Base-by-base conservation (phyloP, 129 eudicot genomes). In the Erigeron canadensis region DNA sequence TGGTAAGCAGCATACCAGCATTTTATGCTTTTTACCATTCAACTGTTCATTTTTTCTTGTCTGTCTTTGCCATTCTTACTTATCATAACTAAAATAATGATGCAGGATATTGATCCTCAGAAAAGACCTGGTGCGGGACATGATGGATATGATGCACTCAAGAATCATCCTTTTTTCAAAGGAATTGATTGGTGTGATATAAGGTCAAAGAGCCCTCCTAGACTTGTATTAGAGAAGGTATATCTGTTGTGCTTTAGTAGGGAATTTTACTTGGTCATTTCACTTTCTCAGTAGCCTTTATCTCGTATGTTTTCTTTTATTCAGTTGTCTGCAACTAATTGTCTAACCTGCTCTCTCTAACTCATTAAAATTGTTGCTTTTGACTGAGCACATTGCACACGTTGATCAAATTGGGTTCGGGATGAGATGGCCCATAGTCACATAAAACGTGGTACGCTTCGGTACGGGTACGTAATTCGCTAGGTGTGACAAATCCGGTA, bases 41-140 rank as follows among this genome's bases (percentile, higher is more conserved):
- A 46, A 57, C 8, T 17, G 19, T 10, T 46, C 0, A 45, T 7
- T 65, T 53, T 13, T 53, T 13, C 6, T 37, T 65, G n/a, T 38
- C 43, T 34, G 42, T 65, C 46, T 61, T 61, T 51, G 41, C 55
- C 64, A 17, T 54, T 42, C n/a, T 19, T 15, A n/a, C 51, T 19
- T 38, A 70, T 50, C 57, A 53, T 47, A 73, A 48, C 19, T 46
- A 67, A 47, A 70, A 70, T 21, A 42, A 71, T 48, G 38, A 45
- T 63, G 71, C 85, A 95, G 97, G 93, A 91, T 68, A 83, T 77
- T 16, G 96, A 95, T 77, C 99, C 99, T 15, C 70, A 83, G 61
- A 86, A 83, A 75, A 75, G 99, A 83, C 99, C 89, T 4, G 99
- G 99, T 76, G 99, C 91, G 7, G 99, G 99, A 57, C 91, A 85